Base-by-base conservation (phyloP, 768 basidiomycete species). In the Pleurotus cornucopiae region DNA sequence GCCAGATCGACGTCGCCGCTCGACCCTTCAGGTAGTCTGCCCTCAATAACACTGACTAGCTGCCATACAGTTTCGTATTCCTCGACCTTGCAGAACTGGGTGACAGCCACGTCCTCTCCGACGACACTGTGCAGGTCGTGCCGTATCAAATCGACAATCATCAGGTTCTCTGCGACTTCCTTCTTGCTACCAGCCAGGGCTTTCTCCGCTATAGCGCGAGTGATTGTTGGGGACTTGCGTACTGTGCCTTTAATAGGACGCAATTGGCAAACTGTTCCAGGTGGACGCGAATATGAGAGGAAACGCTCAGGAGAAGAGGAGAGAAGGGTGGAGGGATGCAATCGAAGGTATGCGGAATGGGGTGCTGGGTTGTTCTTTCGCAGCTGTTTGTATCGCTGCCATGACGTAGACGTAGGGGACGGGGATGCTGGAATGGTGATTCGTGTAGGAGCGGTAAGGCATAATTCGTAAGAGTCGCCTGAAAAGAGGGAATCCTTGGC, bases 71-170 rank as follows among this genome's bases (percentile, higher is more conserved):
- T 94, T 71, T 92, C 84, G 67, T 94, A 97, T 62, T 92, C 91
- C 67, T 98, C 95, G 11, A 97, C 84, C 1, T 72, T 71, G 67
- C 95, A 97, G 63, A 98, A 89, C 60, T 93, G 86, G 55, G 82
- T 86, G 5, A 96, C 92, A 11, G 78, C 67, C 6, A 98, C 94
- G 54, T 88, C 78, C 39, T 90, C 86, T 1, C 91, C 91, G 16
- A 96, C 81, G 54, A 88, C 86, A 26, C 84, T 84, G 61, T 95
- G 85, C 34, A 98, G 75, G 71, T 98, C 95, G 61, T 97, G 91
- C 34, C 94, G 84, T 63, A 96, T 96, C 47, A 98, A 82, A 67
- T 98, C 95, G 21, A 97, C 95, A 60, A 98, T 97, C 95, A 98
- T 98, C 56, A 98, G 71, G 67, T 98, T 98, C 74, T 98, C 95